Conservation (phyloP, 306 rosid species). For the Castanospermum australe region DNA sequence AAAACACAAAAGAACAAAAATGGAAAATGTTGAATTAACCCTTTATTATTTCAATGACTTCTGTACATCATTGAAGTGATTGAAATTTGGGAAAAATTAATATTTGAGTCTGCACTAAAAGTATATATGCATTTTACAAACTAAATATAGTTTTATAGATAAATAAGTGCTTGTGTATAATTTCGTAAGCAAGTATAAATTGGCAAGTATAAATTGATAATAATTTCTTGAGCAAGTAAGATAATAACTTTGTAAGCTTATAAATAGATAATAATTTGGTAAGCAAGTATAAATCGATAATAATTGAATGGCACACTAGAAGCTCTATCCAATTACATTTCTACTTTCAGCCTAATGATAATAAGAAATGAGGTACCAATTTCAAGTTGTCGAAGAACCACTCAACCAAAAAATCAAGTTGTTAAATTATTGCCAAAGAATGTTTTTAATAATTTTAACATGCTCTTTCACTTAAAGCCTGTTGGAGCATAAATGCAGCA, state of each 20-base stretch:
- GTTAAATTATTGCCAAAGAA: background rate
- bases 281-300: background rate
- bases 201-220: too few species aligned
- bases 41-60: background rate
- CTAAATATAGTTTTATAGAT: background rate
- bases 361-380: background rate
- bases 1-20: background rate
- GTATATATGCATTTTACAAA: background rate
- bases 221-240: too few species aligned
- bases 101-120: background rate
- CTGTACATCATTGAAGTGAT: background rate
- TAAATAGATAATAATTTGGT: background rate
- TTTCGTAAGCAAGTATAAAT: background rate
- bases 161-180: background rate
- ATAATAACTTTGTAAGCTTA: too few species aligned
- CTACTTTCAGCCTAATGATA: background rate
- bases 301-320: too few species aligned
- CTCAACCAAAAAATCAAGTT: background rate
- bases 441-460: constrained; percentile 7
- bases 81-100: background rate
- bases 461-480: background rate
- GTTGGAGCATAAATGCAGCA: background rate
- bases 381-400: background rate
- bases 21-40: background rate
- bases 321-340: background rate